These are phyloP conservation scores for Arachis stenosperma DNA, from an alignment of 306 rosid species.

Conservation along the genomic window DNA sequence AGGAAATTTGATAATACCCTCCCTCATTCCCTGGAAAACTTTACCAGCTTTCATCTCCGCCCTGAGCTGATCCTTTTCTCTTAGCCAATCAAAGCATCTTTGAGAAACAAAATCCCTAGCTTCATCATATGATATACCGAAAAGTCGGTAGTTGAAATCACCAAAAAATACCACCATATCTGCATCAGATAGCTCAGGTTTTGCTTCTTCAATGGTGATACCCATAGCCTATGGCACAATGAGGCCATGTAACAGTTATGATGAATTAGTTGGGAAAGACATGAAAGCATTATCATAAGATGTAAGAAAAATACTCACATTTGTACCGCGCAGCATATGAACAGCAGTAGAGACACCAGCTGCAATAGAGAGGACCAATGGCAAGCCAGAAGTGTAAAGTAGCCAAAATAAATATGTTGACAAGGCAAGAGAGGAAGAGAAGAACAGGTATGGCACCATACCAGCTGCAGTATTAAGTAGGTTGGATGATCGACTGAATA, in stretches of 20 bases:
- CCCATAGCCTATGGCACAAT: slow-evolving; percentile 58
- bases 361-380: slow-evolving; percentile 82
- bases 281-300: slow-evolving; percentile 13
- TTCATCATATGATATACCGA: slow-evolving; percentile 96
- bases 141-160: slow-evolving; percentile 94
- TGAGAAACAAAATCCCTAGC: slow-evolving; percentile 99
- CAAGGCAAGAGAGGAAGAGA: slow-evolving; percentile 87
- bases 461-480: slow-evolving; percentile 87
- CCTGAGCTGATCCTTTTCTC: slow-evolving; percentile 98
- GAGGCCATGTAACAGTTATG: slow-evolving; percentile 35
- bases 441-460: slow-evolving; percentile 87
- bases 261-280: slow-evolving; percentile 30
- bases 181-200: slow-evolving; percentile 88
- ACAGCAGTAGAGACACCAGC: slow-evolving; percentile 89
- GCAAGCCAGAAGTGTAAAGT: slow-evolving; percentile 97
- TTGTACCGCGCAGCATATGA: slow-evolving; percentile 67
- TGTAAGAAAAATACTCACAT: slow-evolving; percentile 59
- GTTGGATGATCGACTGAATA: slow-evolving; percentile 82
- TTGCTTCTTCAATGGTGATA: slow-evolving; percentile 72
- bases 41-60: slow-evolving; percentile 96
- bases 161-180: slow-evolving; percentile 97
- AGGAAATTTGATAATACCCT: slow-evolving; percentile 90
- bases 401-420: slow-evolving; percentile 93
- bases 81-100: slow-evolving; percentile 99
- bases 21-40: slow-evolving; percentile 99